Conservation (phyloP, 1,139 yeast genomes). For the Sugiyamaella paludigena region DNA sequence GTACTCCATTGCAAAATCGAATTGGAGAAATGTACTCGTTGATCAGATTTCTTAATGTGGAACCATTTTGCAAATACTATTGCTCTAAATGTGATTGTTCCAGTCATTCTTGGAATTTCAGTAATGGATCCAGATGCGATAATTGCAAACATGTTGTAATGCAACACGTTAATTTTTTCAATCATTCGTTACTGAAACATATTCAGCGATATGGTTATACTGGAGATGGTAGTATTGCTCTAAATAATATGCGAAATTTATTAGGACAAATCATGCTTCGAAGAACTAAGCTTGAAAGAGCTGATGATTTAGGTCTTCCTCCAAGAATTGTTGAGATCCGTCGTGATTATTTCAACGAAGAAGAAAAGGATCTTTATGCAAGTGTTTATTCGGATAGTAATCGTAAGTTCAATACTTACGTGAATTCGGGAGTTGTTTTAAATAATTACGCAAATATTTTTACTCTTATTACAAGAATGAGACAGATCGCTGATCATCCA, state of each 20-base stretch:
- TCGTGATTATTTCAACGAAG: conserved; percentile 83
- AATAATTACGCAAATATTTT: conserved; percentile 96
- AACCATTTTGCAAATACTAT: conserved; percentile 84
- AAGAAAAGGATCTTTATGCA: conserved; percentile 87
- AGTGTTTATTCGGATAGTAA: conserved; percentile 83
- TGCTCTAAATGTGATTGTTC: conserved; percentile 89
- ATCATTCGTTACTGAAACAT: conserved; percentile 89
- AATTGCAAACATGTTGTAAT: conserved; percentile 86
- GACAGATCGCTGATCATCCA: conserved; percentile 97
- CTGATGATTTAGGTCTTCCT: conserved; percentile 95
- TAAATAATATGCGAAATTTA: conserved; percentile 68
- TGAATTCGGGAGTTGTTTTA: conserved; percentile 90
- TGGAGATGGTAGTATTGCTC: conserved; percentile 77
- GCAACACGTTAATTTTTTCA: conserved; percentile 93
- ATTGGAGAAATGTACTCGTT: conserved; percentile 95
- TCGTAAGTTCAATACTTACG: conserved; percentile 79
- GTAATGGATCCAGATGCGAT: conserved; percentile 81
- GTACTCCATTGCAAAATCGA: conserved; percentile 94
- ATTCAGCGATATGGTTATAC: conserved; percentile 80
- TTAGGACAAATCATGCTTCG: conserved; percentile 82
- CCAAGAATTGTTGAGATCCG: conserved; percentile 90
- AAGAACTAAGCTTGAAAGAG: conserved; percentile 91
- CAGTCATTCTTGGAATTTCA: conserved; percentile 77
- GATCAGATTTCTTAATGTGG: conserved; percentile 74
- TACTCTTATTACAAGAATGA: conserved; percentile 92